Conservation (phyloP, 257 asterid genomes). For the Nicotiana tomentosiformis region DNA sequence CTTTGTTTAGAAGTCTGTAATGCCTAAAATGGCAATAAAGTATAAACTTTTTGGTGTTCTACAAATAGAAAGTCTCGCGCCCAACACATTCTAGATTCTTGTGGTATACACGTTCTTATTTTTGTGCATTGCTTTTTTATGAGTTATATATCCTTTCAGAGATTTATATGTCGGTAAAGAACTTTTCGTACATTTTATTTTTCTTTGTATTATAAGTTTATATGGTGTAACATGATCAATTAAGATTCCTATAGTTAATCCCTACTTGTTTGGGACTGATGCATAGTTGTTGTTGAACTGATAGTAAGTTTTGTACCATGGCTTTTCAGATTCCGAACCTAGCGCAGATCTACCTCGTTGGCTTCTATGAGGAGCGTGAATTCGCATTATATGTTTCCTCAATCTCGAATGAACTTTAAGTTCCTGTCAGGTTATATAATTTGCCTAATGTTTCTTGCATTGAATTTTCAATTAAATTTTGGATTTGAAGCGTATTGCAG, state of each 20-base stretch:
- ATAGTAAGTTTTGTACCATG: not conserved
- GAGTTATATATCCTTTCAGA: too few relatives aligned
- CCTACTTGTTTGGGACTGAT: too few relatives aligned
- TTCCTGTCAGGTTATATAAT: conserved; percentile 60
- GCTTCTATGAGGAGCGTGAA: conserved; percentile 95
- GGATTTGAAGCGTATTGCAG: not conserved
- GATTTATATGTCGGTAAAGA: too few relatives aligned
- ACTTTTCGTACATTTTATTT: too few relatives aligned
- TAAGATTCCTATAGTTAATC: too few relatives aligned
- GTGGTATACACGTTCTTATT: not conserved
- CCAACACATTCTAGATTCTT: too few relatives aligned
- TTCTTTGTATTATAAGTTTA: too few relatives aligned
- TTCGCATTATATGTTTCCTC: conserved; percentile 82
- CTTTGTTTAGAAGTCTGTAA: not conserved
- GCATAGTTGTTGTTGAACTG: not conserved
- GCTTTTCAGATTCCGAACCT: conserved; percentile 70
- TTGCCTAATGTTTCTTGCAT: not conserved
- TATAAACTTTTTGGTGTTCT: too few relatives aligned
- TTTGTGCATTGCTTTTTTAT: too few relatives aligned
- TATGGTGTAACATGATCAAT: too few relatives aligned
- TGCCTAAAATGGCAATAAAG: not conserved
- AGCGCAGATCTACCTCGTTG: conserved; percentile 78
- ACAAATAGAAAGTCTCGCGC: too few relatives aligned
- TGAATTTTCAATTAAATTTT: not conserved
- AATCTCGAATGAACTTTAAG: conserved; percentile 65